These are phyloP conservation scores for Colletotrichum musicola DNA, from an alignment of 2,329 filamentous ascomycete species.

Conservation along the genomic window DNA sequence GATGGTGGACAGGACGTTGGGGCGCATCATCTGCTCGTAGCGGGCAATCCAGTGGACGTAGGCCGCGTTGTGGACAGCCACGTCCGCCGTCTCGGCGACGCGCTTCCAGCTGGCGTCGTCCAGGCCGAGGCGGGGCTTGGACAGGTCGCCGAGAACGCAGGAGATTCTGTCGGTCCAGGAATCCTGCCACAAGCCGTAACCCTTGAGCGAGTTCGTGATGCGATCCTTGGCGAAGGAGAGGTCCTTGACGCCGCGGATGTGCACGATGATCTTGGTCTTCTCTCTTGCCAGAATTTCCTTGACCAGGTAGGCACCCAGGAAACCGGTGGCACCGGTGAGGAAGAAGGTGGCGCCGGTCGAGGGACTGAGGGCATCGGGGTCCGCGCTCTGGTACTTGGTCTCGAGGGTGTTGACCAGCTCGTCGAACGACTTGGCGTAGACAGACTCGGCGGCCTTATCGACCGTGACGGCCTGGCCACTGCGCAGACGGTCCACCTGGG, in stretches of 20 bases:
- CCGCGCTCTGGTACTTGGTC: too few species aligned
- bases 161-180: slow-evolving; percentile 75
- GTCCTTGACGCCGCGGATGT: slow-evolving; percentile 19
- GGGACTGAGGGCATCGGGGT: too few species aligned
- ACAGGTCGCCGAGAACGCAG: slow-evolving; percentile 79
- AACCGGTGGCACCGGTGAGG: slow-evolving; percentile 90
- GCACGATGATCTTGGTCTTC: slow-evolving; percentile 46
- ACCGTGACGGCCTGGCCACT: slow-evolving; percentile 53
- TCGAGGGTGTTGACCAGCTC: slow-evolving; percentile 46
- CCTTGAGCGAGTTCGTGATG: slow-evolving; percentile 15
- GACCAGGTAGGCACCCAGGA: slow-evolving; percentile 85
- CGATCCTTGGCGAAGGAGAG: slow-evolving; percentile 2
- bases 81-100: slow-evolving; percentile 76
- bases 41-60: slow-evolving; percentile 84
- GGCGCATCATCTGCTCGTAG: slow-evolving; percentile 77
- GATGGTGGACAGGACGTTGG: slow-evolving; percentile 87
- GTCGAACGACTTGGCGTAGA: slow-evolving; percentile 61
- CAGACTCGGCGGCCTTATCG: slow-evolving; percentile 41
- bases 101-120: slow-evolving; percentile 72
- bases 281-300: slow-evolving; percentile 77
- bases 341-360: slow-evolving; percentile 69
- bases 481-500: slow-evolving; percentile 48
- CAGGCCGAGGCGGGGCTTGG: slow-evolving; percentile 80
- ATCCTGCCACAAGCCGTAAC: slow-evolving; percentile 82
- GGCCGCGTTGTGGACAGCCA: slow-evolving; percentile 86